Evolutionary conservation across 345 rosid genomes (phyloP).

Genomic region (Populus davidiana): DNA sequence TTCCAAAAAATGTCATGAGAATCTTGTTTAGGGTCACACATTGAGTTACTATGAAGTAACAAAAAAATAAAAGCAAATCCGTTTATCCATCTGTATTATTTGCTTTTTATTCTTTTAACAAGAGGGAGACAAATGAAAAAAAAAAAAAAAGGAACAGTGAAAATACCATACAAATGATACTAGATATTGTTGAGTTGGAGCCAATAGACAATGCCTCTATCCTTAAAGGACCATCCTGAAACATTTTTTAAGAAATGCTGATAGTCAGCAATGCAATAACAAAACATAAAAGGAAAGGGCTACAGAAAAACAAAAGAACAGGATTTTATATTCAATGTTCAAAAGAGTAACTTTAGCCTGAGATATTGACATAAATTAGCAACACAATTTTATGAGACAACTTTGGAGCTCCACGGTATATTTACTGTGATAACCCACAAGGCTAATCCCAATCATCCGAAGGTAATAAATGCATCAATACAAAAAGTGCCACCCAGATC

Average conservation of each 20-base stretch:
- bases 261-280: background rate
- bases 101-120: background rate
- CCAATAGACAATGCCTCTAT: conserved; percentile 80
- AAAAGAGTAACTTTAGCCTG: background rate
- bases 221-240: conserved; percentile 94
- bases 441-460: background rate
- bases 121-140: background rate
- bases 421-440: conserved; percentile 4
- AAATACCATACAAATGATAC: conserved; percentile 83
- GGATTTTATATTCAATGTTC: background rate
- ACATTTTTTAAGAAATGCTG: conserved; percentile 22
- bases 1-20: too few species aligned
- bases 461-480: background rate
- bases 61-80: background rate
- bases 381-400: background rate
- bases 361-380: conserved; percentile 1
- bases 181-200: conserved; percentile 79
- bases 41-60: background rate
- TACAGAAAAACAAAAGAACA: background rate
- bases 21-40: background rate
- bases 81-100: background rate
- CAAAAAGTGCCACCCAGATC: background rate
- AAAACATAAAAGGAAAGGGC: background rate
- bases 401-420: background rate
- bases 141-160: background rate